Percentiles rank a stretch among this genome's conserved stretches.
phyloP scores from a whole-genome alignment of 2,329 filamentous ascomycete genomes.

The Neofusicoccum cordaticola region DNA sequence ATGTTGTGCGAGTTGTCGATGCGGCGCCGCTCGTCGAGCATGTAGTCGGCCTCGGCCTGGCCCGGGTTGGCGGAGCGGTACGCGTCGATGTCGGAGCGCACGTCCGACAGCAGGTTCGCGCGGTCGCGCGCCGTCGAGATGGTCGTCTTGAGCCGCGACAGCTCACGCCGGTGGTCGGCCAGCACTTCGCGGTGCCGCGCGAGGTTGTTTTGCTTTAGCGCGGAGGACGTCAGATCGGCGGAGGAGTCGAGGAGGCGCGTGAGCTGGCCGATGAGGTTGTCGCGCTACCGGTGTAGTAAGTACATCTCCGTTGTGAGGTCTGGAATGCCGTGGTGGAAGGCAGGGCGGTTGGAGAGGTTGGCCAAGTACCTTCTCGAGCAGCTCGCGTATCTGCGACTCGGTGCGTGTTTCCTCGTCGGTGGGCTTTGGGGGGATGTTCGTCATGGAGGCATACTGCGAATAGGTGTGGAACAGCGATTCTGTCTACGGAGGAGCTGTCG shows the following conservation, averaged over 20 bases:
- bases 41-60: constrained; percentile 89
- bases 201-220: constrained; percentile 96
- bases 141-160: constrained; percentile 68
- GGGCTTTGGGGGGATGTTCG: constrained; percentile 77
- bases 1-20: constrained; percentile 88
- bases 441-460: constrained; percentile 81
- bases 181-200: constrained; percentile 88
- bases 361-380: constrained; percentile 70
- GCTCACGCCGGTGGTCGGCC: constrained; percentile 78
- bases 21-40: constrained; percentile 82
- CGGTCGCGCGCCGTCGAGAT: constrained; percentile 79
- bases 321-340: constrained; percentile 13
- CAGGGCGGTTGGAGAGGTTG: constrained; percentile 2
- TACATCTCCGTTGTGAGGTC: constrained; percentile 14
- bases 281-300: constrained; percentile 59
- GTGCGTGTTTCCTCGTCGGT: constrained; percentile 79
- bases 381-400: constrained; percentile 77
- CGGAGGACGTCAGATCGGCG: constrained; percentile 78
- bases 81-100: constrained; percentile 86
- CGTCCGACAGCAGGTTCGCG: constrained; percentile 84
- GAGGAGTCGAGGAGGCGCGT: constrained; percentile 90
- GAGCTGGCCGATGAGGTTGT: constrained; percentile 76
- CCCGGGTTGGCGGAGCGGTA: constrained; percentile 81
- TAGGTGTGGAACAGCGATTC: constrained; percentile 81
- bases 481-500: constrained; percentile 56